A percentile compares a stretch with the other conserved stretches of the same genome.
These are phyloP conservation scores for Mrakia frigida DNA, from an alignment of 768 basidiomycete genomes.

Conservation along the genomic window DNA sequence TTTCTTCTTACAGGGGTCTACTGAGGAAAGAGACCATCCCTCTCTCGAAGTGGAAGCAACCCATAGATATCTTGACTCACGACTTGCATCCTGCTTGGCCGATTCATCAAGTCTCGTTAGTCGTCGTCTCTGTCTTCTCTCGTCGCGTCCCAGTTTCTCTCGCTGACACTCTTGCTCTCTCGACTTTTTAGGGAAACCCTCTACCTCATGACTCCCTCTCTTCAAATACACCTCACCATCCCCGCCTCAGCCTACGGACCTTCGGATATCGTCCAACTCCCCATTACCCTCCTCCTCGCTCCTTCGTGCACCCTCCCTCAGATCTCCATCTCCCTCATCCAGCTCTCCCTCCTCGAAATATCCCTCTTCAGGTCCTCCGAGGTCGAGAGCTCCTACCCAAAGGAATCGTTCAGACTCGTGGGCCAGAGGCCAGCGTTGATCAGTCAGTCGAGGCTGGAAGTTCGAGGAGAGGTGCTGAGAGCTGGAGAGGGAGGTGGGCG, in stretches of 20 bases:
- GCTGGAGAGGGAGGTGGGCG: constrained; percentile 11
- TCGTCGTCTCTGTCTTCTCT: neutral
- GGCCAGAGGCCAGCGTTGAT: constrained; percentile 4
- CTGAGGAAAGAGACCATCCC: constrained; percentile 23
- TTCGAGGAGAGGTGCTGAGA: neutral
- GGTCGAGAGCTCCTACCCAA: constrained; percentile 5
- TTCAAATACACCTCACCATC: neutral
- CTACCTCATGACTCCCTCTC: constrained; percentile 1
- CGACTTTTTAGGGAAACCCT: neutral
- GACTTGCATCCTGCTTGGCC: constrained; percentile 26
- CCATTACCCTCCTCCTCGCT: neutral
- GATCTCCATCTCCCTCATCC: constrained; percentile 14
- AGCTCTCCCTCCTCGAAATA: constrained; percentile 20
- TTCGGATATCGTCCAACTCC: neutral
- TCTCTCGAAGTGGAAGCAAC: constrained; percentile 12
- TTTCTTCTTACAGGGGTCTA: constrained; percentile 1
- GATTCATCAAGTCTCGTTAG: neutral
- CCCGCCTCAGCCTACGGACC: neutral
- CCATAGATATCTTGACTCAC: constrained; percentile 14
- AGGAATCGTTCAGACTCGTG: neutral
- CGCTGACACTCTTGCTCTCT: neutral
- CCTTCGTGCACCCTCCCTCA: neutral
- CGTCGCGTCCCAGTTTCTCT: too few relatives aligned
- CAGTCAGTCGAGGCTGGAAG: constrained; percentile 19
- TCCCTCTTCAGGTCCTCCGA: neutral